Evolutionary conservation across 1,284 basidiomycete genomes (phyloP), one percentile per base, ranked within the genome.

Genomic region (Irpex sp.): DNA sequence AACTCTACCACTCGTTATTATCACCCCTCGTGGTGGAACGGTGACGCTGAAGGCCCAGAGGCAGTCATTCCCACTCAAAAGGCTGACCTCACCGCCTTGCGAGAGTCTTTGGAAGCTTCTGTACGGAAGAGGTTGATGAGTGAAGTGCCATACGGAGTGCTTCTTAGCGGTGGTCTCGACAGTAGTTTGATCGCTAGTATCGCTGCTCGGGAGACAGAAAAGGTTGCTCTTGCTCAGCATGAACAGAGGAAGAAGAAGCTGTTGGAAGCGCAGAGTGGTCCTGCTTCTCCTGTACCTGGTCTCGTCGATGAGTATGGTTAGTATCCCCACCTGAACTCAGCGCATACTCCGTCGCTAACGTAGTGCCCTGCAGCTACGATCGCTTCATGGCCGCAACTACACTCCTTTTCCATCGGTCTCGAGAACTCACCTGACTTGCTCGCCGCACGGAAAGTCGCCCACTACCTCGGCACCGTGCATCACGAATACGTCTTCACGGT

Each of bases 401-500:
- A 99, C 78, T 99, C 97, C 5, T 99, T 99, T 81, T 97, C 97
- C 7, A 92, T 99, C 69, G 97, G 97, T 67, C 83, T 99, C 50
- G 92, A 94, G 72, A 91, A 95, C 77, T 97, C 97, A 5, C 97
- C 97, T 3, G 97, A 99, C 78, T 83, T 98, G 50, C 77, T 98
- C 58, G 97, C 97, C 1, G 97, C 97, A 3, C 85, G 93, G 63
- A 96, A 97, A 76, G 97, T 93, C 0, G 97, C 97, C 36, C 90
- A 91, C 70, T 98, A 87, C 79, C 83, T 99, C 56, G 96, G 96
- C 50, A 99, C 97, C 0, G 86, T 93, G 4, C 97, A 99, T 75
- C 97, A 99, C 76, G 97, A 98, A 79, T 98, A 96, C 78, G 93
- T 95, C 17, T 99, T 99, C 78, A 98, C 97, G 17, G 94, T 99